These are phyloP conservation scores for Pontederia crassipes DNA, from an alignment of 176 grass and related monocot species.

Conservation along the genomic window DNA sequence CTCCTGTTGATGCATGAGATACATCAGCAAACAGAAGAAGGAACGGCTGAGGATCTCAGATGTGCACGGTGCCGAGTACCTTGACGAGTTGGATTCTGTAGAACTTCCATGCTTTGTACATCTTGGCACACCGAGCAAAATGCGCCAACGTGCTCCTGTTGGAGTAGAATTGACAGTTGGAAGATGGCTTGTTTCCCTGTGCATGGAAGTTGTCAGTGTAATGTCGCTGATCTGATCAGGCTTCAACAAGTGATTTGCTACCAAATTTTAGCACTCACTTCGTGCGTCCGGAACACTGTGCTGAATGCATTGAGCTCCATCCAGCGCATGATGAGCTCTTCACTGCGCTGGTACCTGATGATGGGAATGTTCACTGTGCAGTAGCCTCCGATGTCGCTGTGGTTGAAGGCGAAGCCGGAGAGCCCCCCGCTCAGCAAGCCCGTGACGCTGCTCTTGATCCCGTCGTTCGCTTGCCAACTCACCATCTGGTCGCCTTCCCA, in stretches of 20 bases:
- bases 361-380: conserved; percentile 72
- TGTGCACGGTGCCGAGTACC: conserved; percentile 9
- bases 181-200: conserved; percentile 64
- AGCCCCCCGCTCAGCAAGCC: conserved; percentile 78
- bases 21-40: neutral
- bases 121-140: conserved; percentile 80
- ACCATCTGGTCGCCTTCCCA: conserved; percentile 99
- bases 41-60: neutral
- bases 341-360: conserved; percentile 64
- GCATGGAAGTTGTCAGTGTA: neutral
- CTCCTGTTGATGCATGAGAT: conserved; percentile 26
- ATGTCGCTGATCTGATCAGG: neutral
- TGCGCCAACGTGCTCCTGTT: conserved; percentile 45
- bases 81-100: conserved; percentile 56
- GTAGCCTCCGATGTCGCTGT: conserved; percentile 86
- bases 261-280: conserved; percentile 27
- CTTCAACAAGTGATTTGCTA: neutral
- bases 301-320: conserved; percentile 88
- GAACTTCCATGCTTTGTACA: conserved; percentile 89
- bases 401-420: conserved; percentile 88
- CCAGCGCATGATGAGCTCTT: conserved; percentile 82
- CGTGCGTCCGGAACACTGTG: conserved; percentile 79
- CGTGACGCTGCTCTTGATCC: conserved; percentile 90
- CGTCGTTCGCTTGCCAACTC: conserved; percentile 90
- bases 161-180: conserved; percentile 82